Base-by-base conservation (phyloP, 2,329 filamentous ascomycete genomes). In the Pseudocercospora musae region DNA sequence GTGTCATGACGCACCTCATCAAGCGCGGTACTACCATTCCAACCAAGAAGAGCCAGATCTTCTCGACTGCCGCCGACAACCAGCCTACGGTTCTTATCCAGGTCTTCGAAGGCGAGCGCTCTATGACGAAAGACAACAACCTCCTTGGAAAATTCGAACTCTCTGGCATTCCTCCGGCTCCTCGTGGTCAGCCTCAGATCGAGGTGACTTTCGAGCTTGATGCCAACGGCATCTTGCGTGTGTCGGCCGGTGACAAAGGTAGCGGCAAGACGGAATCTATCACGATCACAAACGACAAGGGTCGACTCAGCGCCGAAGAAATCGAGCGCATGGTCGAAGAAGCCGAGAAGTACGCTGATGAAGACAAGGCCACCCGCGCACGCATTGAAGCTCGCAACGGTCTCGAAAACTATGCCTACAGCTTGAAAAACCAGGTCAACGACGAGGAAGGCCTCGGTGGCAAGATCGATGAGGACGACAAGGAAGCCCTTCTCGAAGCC, bases 221-320 rank as follows among this genome's bases (percentile, higher is more conserved):
- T 74, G 93, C 92, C 84, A 98, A 99, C 81, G 94, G 95, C 84
- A 97, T 99, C 73, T 87, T 99, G 70, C 94, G 96, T 85, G 95
- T 99, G 67, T 91, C 90, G 69, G 95, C 95, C 70, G 89, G 90
- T 75, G 95, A 99, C 81, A 98, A 98, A 89, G 95, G 93, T 77
- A 97, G 94, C 74, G 95, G 95, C 80, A 97, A 98, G 87, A 87
- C 86, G 67, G 92, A 99, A 85, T 92, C 90, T 68, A 98, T 99
- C 79, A 98, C 95, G 73, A 99, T 99, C 78, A 98, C 90, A 82
- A 98, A 99, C 83, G 95, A 99, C 83, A 98, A 98, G 89, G 95
- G 95, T 71, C 94, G 95, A 78, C 89, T 99, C 57, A 92, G 90
- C 73, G 89, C 90, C 75, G 95, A 99, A 72, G 95, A 99, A 80